Conservation (phyloP, 495 filamentous ascomycete species). For the Xylaria venustula region DNA sequence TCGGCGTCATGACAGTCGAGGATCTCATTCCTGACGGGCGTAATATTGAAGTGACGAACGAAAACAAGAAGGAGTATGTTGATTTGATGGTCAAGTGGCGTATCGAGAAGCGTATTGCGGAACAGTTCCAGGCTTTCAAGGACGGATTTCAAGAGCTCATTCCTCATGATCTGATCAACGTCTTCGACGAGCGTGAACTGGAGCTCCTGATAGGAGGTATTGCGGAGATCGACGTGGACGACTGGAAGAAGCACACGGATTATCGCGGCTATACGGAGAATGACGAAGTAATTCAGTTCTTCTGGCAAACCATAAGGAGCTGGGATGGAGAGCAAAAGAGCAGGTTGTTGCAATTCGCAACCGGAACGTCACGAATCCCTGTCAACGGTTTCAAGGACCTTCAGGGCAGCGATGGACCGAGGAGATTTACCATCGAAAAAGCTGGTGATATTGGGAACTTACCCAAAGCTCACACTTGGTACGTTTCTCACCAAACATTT, state of each 20-base stretch:
- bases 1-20: slow-evolving; percentile 87
- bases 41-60: slow-evolving; percentile 93
- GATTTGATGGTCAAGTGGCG: slow-evolving; percentile 99
- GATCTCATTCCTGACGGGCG: slow-evolving; percentile 89
- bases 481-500: slow-evolving; percentile 39
- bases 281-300: slow-evolving; percentile 94
- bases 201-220: slow-evolving; percentile 98
- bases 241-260: slow-evolving; percentile 99
- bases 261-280: slow-evolving; percentile 98
- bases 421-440: slow-evolving; percentile 97
- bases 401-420: slow-evolving; percentile 92
- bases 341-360: slow-evolving; percentile 92
- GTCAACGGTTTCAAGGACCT: slow-evolving; percentile 99
- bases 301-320: slow-evolving; percentile 94
- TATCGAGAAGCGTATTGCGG: slow-evolving; percentile 95
- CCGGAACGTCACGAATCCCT: slow-evolving; percentile 94
- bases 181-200: slow-evolving; percentile 97
- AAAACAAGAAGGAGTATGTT: slow-evolving; percentile 93
- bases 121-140: slow-evolving; percentile 98
- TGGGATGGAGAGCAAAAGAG: slow-evolving; percentile 99
- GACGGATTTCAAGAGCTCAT: slow-evolving; percentile 97
- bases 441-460: slow-evolving; percentile 84
- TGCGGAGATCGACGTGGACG: slow-evolving; percentile 98
- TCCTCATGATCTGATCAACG: slow-evolving; percentile 92
- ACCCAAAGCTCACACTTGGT: slow-evolving; percentile 98